phyloP scores from a whole-genome alignment of 2,329 filamentous ascomycete species.

The Aspergillus ibericus region DNA sequence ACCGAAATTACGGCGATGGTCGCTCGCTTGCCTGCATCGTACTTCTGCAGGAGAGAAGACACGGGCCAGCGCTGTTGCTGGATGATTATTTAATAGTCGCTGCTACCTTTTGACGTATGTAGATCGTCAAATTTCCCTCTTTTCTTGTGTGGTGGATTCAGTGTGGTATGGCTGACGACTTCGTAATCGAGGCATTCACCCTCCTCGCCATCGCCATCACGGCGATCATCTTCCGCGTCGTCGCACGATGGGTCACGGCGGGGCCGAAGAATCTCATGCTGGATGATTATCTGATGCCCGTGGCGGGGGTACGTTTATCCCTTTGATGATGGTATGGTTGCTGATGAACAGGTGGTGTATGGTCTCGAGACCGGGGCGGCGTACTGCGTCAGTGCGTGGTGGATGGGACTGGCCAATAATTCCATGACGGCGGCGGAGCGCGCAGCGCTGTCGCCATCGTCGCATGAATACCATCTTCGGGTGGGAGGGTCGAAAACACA shows the following conservation, averaged over 20 bases:
- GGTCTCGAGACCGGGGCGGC: constrained; percentile 51
- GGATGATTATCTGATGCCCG: constrained; percentile 62
- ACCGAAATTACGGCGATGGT: too few relatives aligned
- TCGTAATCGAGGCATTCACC: constrained; percentile 51
- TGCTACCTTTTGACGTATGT: too few relatives aligned
- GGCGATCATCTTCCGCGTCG: constrained; percentile 53
- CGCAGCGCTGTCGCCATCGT: constrained; percentile 43
- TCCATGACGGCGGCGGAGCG: constrained; percentile 56
- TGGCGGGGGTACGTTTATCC: constrained; percentile 48
- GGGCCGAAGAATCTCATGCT: constrained; percentile 54
- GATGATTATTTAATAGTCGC: too few relatives aligned
- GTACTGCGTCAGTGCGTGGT: constrained; percentile 52
- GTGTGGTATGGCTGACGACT: constrained; percentile 25
- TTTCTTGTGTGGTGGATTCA: neutral
- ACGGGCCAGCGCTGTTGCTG: too few relatives aligned
- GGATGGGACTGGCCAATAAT: constrained; percentile 57
- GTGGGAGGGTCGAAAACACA: constrained; percentile 56
- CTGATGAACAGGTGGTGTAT: constrained; percentile 48
- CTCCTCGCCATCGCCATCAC: constrained; percentile 53
- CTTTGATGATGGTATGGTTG: neutral
- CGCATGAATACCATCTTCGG: constrained; percentile 51
- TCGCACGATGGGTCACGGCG: constrained; percentile 49
- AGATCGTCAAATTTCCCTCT: too few relatives aligned
- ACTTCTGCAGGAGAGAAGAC: too few relatives aligned
- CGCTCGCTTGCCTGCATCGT: too few relatives aligned